These are phyloP conservation scores for Debaryomycetaceae sp. DNA, from an alignment of 1,139 yeast genomes.

Conservation along the genomic window DNA sequence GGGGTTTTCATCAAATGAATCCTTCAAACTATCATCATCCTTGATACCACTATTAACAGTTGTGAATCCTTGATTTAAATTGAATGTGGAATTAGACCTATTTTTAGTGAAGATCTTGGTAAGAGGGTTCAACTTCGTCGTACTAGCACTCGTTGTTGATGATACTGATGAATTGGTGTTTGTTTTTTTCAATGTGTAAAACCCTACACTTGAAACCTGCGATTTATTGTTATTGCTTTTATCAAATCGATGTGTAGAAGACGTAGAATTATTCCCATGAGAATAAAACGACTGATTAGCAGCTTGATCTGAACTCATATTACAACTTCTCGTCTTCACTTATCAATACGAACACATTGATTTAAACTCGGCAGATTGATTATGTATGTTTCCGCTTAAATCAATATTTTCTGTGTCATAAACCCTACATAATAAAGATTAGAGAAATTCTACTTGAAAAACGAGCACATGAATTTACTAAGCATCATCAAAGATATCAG, in stretches of 20 bases:
- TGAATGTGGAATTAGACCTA: constrained; percentile 20
- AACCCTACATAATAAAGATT: neutral
- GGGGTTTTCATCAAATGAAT: constrained; percentile 6
- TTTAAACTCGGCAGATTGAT: no score
- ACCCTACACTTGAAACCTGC: constrained; percentile 40
- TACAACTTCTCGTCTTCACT: no score
- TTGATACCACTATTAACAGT: constrained; percentile 8
- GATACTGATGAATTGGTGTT: constrained; percentile 30
- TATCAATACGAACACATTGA: no score
- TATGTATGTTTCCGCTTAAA: no score
- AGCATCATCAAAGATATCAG: no score
- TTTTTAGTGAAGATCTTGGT: constrained; percentile 34
- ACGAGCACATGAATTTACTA: no score
- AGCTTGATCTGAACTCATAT: neutral
- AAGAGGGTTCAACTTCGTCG: constrained; percentile 24
- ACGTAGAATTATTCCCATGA: constrained; percentile 20
- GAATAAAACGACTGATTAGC: constrained; percentile 1
- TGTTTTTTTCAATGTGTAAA: constrained; percentile 34
- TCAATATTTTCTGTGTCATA: neutral
- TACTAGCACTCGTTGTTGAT: constrained; percentile 21
- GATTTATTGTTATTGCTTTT: constrained; percentile 12
- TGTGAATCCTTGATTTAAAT: neutral
- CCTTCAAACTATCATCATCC: constrained; percentile 5
- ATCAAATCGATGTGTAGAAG: constrained; percentile 12
- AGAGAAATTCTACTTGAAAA: no score